Evolutionary conservation across 148 eudicot genomes (phyloP), one percentile per base, ranked within the genome.

Genomic region (Nepenthes mirabilis): DNA sequence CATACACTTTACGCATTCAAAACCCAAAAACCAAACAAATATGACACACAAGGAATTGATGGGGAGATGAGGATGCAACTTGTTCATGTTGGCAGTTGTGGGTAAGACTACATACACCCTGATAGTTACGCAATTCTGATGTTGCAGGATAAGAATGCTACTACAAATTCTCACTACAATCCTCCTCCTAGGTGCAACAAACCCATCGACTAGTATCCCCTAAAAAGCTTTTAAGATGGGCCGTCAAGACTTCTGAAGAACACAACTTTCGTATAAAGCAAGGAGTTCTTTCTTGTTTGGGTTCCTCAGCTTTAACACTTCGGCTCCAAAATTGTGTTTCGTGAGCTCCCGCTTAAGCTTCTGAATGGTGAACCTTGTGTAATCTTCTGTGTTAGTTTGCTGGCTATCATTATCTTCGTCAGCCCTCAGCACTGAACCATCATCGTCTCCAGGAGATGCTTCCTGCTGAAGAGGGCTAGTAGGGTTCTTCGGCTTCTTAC

Each of bases 271-370:
- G 47, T 93, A 93, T 58, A 93, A 78, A 56, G 96, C 85, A 45
- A 93, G 36, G 47, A 83, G 74, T 12, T 88, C 95, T 69, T 83
- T 88, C 80, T 89, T 93, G 74, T 63, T 77, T 1, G 91, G 77
- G 52, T 80, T 79, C 83, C 68, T 84, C 75, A 93, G 71, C 65
- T 82, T 82, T 62, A 88, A 80, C 64, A 93, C 72, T 80, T 93
- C 85, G 45, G 73, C 89, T 1, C 99, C 99, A 59, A 93, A 84
- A 60, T 86, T 77, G 36, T 79, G 82, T 47, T 74, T 81, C 0
- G 96, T 89, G 37, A 93, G 85, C 70, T 84, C 95, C 57, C 81
- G 87, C 74, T 74, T 93, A 13, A 93, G 85, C 73, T 75, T 83
- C 76, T 62, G 73, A 43, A 93, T 63, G 1, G 91, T 89, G 61